phyloP scores from a whole-genome alignment of 192 early-diverging fungal genomes.

The Linderina pennispora region DNA sequence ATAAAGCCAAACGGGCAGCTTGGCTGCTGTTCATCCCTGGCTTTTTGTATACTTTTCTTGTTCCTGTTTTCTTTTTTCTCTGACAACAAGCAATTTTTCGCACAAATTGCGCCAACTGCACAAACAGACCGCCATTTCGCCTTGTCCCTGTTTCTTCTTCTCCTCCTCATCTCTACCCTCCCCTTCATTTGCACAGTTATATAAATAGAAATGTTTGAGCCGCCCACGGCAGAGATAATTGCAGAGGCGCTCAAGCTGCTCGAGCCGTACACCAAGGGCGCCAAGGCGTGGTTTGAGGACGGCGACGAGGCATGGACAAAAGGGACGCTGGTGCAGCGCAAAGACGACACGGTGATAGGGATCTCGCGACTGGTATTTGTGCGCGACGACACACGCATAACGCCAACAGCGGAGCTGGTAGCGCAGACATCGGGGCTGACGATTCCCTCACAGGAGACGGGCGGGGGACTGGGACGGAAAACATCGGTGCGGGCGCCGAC shows the following conservation, averaged over 20 bases:
- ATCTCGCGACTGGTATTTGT: slow-evolving; percentile 38
- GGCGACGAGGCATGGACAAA: slow-evolving; percentile 80
- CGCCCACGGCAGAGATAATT: slow-evolving; percentile 19
- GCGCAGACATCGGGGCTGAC: slow-evolving; percentile 19
- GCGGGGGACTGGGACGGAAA: slow-evolving; percentile 1
- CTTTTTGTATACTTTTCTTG: not conserved
- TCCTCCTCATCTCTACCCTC: no score
- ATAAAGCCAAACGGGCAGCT: no score
- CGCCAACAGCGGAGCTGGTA: slow-evolving; percentile 28
- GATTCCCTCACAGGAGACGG: not conserved
- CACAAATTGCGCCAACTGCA: no score
- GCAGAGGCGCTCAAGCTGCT: slow-evolving; percentile 46
- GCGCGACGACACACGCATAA: slow-evolving; percentile 22
- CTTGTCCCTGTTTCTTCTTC: no score
- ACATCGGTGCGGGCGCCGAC: slow-evolving; percentile 22
- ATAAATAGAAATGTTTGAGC: no score
- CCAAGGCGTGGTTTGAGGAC: slow-evolving; percentile 85
- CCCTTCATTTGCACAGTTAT: no score
- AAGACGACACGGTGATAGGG: slow-evolving; percentile 28
- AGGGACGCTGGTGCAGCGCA: slow-evolving; percentile 47
- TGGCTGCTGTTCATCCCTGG: not conserved
- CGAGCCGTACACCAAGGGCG: slow-evolving; percentile 66
- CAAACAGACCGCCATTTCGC: no score
- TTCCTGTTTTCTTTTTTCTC: not conserved
- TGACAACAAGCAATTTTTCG: not conserved